Evolutionary conservation across 192 early-diverging fungal genomes (phyloP).

Genomic region (Linnemannia elongata): DNA sequence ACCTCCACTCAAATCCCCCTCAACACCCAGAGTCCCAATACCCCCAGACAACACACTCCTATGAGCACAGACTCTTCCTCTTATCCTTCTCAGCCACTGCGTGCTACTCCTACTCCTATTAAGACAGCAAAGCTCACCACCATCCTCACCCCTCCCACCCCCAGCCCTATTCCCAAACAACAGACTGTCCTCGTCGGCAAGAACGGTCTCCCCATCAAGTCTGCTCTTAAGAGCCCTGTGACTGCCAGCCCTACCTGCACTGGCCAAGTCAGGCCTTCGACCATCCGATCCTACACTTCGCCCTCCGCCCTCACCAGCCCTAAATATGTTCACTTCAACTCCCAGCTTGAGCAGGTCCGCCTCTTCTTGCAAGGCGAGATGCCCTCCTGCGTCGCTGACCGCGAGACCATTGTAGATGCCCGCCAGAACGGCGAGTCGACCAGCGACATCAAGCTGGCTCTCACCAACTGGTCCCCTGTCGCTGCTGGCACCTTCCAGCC

Average conservation of each 20-base stretch:
- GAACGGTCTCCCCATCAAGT: constrained; percentile 52
- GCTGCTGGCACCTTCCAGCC: constrained; percentile 32
- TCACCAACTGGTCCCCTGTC: constrained; percentile 56
- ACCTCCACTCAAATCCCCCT: background rate
- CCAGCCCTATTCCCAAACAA: constrained; percentile 24
- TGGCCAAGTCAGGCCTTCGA: constrained; percentile 14
- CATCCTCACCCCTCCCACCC: background rate
- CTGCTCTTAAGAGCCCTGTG: constrained; percentile 36
- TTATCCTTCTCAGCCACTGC: background rate
- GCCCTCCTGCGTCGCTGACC: constrained; percentile 64
- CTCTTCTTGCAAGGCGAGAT: constrained; percentile 80
- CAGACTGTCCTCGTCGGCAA: constrained; percentile 26
- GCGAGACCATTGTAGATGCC: constrained; percentile 47
- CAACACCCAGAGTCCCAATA: constrained; percentile 43
- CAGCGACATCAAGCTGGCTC: constrained; percentile 48
- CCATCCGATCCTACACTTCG: constrained; percentile 47
- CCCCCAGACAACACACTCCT: constrained; percentile 9
- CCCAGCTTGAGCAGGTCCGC: constrained; percentile 77
- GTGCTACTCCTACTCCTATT: background rate
- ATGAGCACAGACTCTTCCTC: constrained; percentile 4
- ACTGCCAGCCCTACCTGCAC: constrained; percentile 5
- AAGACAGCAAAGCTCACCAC: background rate
- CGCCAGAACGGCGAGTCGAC: constrained; percentile 23
- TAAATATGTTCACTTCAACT: constrained; percentile 77
- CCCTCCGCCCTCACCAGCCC: constrained; percentile 58